Percentiles rank a stretch among this genome's conserved stretches.
Evolutionary conservation across 371 early-diverging fungal genomes (phyloP).

Genomic region (Mortierella sp.): DNA sequence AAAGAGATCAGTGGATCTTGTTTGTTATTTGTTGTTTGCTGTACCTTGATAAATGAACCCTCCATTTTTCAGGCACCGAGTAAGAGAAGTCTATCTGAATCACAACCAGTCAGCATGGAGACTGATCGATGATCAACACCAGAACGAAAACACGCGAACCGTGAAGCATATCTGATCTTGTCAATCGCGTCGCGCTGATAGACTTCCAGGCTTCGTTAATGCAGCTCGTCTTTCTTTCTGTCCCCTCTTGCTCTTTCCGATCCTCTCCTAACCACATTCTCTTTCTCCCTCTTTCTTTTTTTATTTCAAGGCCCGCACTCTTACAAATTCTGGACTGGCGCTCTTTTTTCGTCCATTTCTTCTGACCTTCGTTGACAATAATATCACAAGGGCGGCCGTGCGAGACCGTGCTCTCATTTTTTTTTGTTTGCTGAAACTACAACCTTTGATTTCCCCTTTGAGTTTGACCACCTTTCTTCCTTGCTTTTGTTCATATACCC

Average conservation of each 20-base stretch:
- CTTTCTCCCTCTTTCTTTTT: not conserved
- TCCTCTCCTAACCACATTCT: not conserved
- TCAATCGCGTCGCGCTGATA: not conserved
- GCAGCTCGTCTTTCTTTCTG: not conserved
- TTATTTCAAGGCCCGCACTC: not conserved
- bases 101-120: not conserved
- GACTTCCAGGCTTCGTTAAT: not conserved
- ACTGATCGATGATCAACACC: not conserved
- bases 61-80: not conserved
- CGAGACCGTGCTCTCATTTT: not conserved
- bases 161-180: not conserved
- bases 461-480: no score
- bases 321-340: not conserved
- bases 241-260: not conserved
- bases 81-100: slow-evolving; percentile 3
- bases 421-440: not conserved
- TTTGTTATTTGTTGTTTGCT: not conserved
- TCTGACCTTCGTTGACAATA: not conserved
- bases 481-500: not conserved
- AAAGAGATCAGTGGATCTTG: not conserved
- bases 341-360: not conserved
- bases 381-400: slow-evolving; percentile 1
- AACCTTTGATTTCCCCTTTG: no score
- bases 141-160: not conserved
- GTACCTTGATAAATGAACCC: no score